phyloP scores from a whole-genome alignment of 2,329 filamentous ascomycete genomes.

The Cytospora piceae region DNA sequence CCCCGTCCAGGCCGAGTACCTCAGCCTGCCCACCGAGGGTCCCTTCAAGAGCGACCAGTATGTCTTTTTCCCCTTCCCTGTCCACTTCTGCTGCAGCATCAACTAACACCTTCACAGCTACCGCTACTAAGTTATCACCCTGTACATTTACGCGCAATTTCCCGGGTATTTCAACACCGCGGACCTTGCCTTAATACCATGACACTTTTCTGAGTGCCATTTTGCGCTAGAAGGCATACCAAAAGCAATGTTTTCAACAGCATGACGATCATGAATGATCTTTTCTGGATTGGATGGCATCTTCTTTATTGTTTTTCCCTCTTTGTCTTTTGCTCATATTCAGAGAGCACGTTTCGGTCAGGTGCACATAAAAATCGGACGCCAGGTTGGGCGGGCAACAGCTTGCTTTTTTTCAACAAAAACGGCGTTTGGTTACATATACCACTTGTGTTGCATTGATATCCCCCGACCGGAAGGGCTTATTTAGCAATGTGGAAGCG shows the following conservation, averaged over 20 bases:
- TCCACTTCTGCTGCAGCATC: not conserved
- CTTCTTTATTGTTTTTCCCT: constrained; percentile 6
- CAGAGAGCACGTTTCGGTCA: constrained; percentile 6
- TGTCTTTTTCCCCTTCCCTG: constrained; percentile 39
- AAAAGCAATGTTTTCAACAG: constrained; percentile 39
- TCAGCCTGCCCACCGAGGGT: constrained; percentile 81
- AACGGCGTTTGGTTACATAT: constrained; percentile 32
- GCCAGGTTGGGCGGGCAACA: constrained; percentile 23
- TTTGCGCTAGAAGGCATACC: constrained; percentile 14
- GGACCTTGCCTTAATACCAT: constrained; percentile 16
- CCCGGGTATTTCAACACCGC: constrained; percentile 29
- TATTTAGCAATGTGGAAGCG: constrained; percentile 14
- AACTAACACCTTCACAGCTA: constrained; percentile 51
- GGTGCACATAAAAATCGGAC: constrained; percentile 16
- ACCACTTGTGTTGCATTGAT: constrained; percentile 31
- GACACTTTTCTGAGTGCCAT: constrained; percentile 6
- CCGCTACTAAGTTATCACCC: constrained; percentile 63
- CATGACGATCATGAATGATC: constrained; percentile 32
- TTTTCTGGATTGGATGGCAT: constrained; percentile 17
- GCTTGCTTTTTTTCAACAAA: constrained; percentile 33
- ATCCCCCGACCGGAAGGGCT: constrained; percentile 27
- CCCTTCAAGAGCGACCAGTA: constrained; percentile 97
- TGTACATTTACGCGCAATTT: constrained; percentile 33
- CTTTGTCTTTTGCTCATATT: not conserved
- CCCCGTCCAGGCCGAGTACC: constrained; percentile 89